Evolutionary conservation across 2,329 filamentous ascomycete species (phyloP).

Genomic region (Diatrype stigma): DNA sequence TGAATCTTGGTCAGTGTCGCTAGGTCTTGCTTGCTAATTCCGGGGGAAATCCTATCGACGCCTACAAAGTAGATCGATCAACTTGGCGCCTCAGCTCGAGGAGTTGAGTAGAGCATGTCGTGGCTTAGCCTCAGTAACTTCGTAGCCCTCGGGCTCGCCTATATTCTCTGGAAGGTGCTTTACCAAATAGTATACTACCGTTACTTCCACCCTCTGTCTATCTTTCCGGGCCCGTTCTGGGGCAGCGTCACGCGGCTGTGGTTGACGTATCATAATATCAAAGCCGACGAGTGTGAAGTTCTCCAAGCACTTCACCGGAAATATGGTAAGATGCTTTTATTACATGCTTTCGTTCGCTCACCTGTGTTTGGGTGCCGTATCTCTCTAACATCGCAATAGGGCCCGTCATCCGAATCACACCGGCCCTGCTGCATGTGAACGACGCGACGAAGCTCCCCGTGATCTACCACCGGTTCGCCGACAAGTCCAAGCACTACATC

Average conservation of each 20-base stretch:
- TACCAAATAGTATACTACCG: conserved; percentile 47
- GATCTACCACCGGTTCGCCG: conserved; percentile 51
- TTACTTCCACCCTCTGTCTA: conserved; percentile 48
- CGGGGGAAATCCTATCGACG: no score
- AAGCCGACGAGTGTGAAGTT: conserved; percentile 39
- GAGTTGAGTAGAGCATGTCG: conserved; percentile 25
- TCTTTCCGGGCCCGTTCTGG: conserved; percentile 53
- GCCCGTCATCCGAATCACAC: conserved; percentile 49
- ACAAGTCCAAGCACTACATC: conserved; percentile 57
- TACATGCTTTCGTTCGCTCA: not conserved
- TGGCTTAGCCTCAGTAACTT: conserved; percentile 30
- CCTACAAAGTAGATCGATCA: not conserved
- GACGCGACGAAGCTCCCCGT: conserved; percentile 51
- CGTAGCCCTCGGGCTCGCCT: conserved; percentile 31
- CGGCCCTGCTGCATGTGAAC: conserved; percentile 48
- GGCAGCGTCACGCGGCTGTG: conserved; percentile 49
- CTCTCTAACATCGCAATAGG: conserved; percentile 26
- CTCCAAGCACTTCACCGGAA: conserved; percentile 40
- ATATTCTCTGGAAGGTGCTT: conserved; percentile 26
- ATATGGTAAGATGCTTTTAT: conserved; percentile 36
- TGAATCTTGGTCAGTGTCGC: no score
- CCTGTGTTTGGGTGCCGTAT: not conserved
- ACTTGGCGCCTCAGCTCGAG: not conserved
- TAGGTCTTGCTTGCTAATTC: no score
- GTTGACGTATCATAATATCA: conserved; percentile 48